phyloP scores from a whole-genome alignment of 2,329 filamentous ascomycete species.

The Septoria linicola region DNA sequence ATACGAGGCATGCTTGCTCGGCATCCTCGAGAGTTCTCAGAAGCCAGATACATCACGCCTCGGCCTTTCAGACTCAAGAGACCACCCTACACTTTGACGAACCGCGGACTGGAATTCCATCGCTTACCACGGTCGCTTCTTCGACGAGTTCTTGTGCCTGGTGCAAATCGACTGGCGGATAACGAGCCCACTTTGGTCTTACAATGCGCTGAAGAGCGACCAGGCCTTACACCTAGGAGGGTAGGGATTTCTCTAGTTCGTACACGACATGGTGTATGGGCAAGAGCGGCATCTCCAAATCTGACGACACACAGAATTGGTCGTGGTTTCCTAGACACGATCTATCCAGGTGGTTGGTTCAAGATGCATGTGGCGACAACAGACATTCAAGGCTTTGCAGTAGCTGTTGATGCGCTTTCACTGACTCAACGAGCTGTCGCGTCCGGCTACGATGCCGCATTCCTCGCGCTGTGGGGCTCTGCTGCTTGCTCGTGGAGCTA shows the following conservation, averaged over 20 bases:
- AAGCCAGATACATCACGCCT: not conserved
- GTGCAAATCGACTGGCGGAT: not conserved
- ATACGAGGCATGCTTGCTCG: not conserved
- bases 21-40: not conserved
- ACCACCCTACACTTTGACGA: not conserved
- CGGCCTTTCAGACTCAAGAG: not conserved
- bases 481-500: not conserved
- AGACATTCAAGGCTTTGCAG: not conserved
- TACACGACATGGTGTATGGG: not conserved
- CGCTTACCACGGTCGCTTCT: not conserved
- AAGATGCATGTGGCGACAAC: not conserved
- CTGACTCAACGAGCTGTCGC: not conserved
- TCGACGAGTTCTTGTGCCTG: not conserved
- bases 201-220: not conserved
- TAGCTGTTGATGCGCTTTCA: not conserved
- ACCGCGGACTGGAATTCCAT: not conserved
- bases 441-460: not conserved
- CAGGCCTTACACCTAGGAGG: not conserved
- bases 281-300: not conserved
- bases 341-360: not conserved
- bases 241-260: not conserved
- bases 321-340: not conserved
- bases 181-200: not conserved
- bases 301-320: not conserved
- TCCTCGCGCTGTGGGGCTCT: not conserved